Evolutionary conservation across 768 basidiomycete genomes (phyloP), one percentile per base, ranked within the genome.

Genomic region (Mycena rosella): DNA sequence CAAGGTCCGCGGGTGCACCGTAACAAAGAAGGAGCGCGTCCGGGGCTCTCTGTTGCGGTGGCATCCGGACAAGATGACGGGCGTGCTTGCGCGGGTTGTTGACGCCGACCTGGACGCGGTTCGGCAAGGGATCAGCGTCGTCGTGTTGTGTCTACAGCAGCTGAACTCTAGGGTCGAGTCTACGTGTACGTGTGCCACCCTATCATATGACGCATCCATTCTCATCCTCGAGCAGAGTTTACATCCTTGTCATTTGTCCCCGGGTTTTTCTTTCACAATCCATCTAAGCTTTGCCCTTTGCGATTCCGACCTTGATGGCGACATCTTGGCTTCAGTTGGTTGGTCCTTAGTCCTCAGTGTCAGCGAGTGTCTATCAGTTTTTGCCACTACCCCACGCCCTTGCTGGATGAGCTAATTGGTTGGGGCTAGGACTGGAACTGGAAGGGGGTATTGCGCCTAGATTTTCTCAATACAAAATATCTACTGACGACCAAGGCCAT

Each of bases 41-140:
- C 83, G 91, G 36, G 83, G 82, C 53, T 87, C 89, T 0, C 76
- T 94, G 48, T 76, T 93, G 62, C 83, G 89, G 11, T 92, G 89
- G 86, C 90, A 91, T 73, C 90, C 91, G 1, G 90, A 91, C 74
- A 91, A 91, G 78, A 79, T 87, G 70, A 81, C 84, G 5, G 61
- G 68, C 2, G 65, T 89, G 18, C 71, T 88, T n/a, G 67, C 74
- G 18, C 80, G 82, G 38, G 83, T 87, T 10, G 75, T 76, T 1
- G 78, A 80, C 2, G 80, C 82, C n/a, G 86, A 89, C 63, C 61
- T 77, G 66, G 81, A 83, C 22, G 76, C 73, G 7, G 85, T 89
- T 11, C 78, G 74, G 27, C 80, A 82, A 54, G 89, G 87, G 0
- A 79, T 89, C 10, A 80, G 82, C 65, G 60, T 77, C 22, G 84